Evolutionary conservation across 495 filamentous ascomycete species (phyloP).

Genomic region (Daldinia grandis): DNA sequence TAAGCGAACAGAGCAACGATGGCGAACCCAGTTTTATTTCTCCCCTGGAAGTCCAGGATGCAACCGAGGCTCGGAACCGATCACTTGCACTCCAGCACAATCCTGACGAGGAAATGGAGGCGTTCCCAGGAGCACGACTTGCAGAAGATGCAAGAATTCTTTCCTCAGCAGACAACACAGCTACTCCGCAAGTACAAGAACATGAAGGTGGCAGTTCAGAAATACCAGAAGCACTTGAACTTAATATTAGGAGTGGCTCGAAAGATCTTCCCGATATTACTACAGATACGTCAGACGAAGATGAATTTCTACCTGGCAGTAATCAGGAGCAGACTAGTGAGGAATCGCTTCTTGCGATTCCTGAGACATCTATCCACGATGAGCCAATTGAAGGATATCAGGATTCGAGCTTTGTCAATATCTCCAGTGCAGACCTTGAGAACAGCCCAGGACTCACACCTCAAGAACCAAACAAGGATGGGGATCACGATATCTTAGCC

Average conservation of each 20-base stretch:
- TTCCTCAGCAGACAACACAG: slow-evolving; percentile 1
- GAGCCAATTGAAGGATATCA: background rate
- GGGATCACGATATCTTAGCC: background rate
- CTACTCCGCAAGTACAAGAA: slow-evolving; percentile 1
- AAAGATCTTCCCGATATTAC: background rate
- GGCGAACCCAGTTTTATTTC: slow-evolving; percentile 28
- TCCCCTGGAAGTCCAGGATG: slow-evolving; percentile 4
- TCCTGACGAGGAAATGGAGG: slow-evolving; percentile 5
- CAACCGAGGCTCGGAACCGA: slow-evolving; percentile 1
- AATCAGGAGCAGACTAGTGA: background rate
- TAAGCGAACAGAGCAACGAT: slow-evolving; percentile 13
- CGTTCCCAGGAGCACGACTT: slow-evolving; percentile 7
- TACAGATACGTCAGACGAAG: background rate
- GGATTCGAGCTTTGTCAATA: background rate
- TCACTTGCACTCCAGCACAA: background rate
- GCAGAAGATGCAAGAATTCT: background rate
- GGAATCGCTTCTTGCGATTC: background rate
- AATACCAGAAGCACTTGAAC: background rate
- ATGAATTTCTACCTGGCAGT: background rate
- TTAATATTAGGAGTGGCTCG: background rate
- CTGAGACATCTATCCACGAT: slow-evolving; percentile 3
- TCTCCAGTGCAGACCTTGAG: background rate
- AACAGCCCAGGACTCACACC: background rate
- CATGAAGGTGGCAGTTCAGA: background rate
- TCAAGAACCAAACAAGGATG: slow-evolving; percentile 1